These are phyloP conservation scores for Wickerhamiella slavikovae DNA, from an alignment of 805 yeast genomes.

Conservation along the genomic window DNA sequence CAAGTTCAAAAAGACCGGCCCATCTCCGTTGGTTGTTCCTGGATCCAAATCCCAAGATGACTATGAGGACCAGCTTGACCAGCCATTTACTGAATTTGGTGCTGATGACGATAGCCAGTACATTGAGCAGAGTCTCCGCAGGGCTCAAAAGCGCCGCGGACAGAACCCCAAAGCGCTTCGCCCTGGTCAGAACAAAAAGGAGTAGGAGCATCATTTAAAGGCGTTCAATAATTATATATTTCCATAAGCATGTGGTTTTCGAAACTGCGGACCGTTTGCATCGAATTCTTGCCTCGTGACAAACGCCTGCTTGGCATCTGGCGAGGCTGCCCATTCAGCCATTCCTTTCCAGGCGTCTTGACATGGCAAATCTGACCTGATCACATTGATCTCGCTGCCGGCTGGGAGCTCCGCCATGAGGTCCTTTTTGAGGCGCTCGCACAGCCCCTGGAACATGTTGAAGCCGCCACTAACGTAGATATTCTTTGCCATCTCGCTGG, in stretches of 20 bases:
- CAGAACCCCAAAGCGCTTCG: conserved; percentile 12
- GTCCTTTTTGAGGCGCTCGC: conserved; percentile 47
- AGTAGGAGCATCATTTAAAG: background rate
- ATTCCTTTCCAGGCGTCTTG: conserved; percentile 89
- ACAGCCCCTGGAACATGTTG: conserved; percentile 42
- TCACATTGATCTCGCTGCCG: conserved; percentile 37
- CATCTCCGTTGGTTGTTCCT: conserved; percentile 74
- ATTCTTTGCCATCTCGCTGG: conserved; percentile 28
- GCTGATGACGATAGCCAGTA: conserved; percentile 53
- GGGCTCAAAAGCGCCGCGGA: conserved; percentile 18
- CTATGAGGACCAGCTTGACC: conserved; percentile 55
- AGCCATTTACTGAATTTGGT: conserved; percentile 69
- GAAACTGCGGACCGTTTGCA: conserved; percentile 77
- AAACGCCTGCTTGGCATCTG: conserved; percentile 25
- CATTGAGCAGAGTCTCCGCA: conserved; percentile 33
- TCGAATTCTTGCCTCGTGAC: conserved; percentile 57
- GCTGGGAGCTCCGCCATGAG: conserved; percentile 52
- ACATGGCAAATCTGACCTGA: conserved; percentile 44
- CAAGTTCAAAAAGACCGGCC: conserved; percentile 74
- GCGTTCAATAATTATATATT: too few relatives aligned
- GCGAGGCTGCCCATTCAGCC: conserved; percentile 50
- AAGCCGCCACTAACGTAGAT: conserved; percentile 79
- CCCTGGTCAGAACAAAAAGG: conserved; percentile 6
- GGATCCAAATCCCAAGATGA: conserved; percentile 61
- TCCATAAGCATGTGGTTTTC: conserved; percentile 70